Conservation (phyloP, 129 eudicot genomes). For the Pulicaria dysenterica region DNA sequence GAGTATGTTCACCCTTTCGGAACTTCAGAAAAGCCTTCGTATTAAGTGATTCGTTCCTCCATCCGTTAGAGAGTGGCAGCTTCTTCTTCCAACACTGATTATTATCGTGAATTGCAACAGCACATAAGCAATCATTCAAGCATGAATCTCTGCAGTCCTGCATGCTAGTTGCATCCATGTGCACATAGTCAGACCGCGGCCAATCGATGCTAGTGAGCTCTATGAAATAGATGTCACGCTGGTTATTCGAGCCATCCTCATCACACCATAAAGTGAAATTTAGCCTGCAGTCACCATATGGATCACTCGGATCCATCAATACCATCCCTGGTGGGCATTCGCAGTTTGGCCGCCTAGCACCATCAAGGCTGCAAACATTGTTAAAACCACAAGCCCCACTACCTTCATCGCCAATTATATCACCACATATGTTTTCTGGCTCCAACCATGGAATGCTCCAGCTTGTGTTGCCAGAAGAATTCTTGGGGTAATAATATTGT, state of each 20-base stretch:
- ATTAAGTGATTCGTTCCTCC: neutral
- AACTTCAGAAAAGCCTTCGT: conserved; percentile 42
- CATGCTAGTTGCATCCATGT: conserved; percentile 21
- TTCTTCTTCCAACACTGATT: conserved; percentile 52
- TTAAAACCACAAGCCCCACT: conserved; percentile 74
- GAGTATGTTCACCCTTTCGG: conserved; percentile 23
- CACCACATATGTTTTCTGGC: conserved; percentile 45
- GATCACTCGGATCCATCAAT: conserved; percentile 46
- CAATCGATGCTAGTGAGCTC: conserved; percentile 43
- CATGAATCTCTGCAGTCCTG: conserved; percentile 46
- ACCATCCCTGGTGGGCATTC: conserved; percentile 51
- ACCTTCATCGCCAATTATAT: neutral
- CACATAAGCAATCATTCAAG: conserved; percentile 60
- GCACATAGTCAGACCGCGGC: conserved; percentile 46
- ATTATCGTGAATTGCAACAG: conserved; percentile 36
- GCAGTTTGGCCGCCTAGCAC: conserved; percentile 42
- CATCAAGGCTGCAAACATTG: conserved; percentile 48
- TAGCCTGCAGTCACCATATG: conserved; percentile 54
- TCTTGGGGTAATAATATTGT: conserved; percentile 47
- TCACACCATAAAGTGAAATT: conserved; percentile 38
- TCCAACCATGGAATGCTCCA: conserved; percentile 42
- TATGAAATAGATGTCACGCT: conserved; percentile 5
- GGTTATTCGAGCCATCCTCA: neutral
- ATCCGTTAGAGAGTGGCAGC: conserved; percentile 43
- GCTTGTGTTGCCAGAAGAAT: conserved; percentile 19